phyloP scores from a whole-genome alignment of 1,284 basidiomycete genomes.

The Trametes pubescens region DNA sequence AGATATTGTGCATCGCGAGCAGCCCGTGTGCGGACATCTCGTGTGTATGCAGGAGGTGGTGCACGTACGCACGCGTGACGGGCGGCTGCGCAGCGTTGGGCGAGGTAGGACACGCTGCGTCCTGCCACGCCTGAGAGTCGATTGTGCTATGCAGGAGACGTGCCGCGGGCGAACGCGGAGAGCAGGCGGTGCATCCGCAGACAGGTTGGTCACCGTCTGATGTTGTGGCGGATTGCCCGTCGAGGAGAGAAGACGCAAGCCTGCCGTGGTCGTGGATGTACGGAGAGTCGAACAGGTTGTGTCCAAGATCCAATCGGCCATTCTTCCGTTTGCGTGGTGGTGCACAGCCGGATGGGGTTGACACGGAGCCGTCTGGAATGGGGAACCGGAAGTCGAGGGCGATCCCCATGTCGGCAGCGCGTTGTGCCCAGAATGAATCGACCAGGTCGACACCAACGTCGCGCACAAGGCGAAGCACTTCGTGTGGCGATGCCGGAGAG shows the following conservation, averaged over 20 bases:
- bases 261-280: constrained; percentile 69
- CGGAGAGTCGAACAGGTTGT: constrained; percentile 68
- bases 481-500: constrained; percentile 70
- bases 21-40: constrained; percentile 85
- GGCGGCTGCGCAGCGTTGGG: constrained; percentile 42
- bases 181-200: constrained; percentile 72
- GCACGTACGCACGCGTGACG: constrained; percentile 76
- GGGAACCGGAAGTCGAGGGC: constrained; percentile 83
- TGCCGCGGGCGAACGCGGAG: constrained; percentile 52
- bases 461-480: constrained; percentile 69
- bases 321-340: constrained; percentile 24
- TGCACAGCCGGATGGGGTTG: constrained; percentile 7
- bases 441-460: constrained; percentile 78
- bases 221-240: constrained; percentile 34
- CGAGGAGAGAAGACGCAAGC: constrained; percentile 53
- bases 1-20: constrained; percentile 76
- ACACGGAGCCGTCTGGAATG: constrained; percentile 36
- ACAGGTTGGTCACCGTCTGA: constrained; percentile 26
- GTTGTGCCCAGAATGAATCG: constrained; percentile 74
- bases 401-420: constrained; percentile 70
- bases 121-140: constrained; percentile 44
- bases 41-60: constrained; percentile 85
- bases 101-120: constrained; percentile 24
- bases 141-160: constrained; percentile 58
- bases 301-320: constrained; percentile 60